Evolutionary conservation across 208 protist species (phyloP).

Genomic region (Kentomonas sorsogonicus): DNA sequence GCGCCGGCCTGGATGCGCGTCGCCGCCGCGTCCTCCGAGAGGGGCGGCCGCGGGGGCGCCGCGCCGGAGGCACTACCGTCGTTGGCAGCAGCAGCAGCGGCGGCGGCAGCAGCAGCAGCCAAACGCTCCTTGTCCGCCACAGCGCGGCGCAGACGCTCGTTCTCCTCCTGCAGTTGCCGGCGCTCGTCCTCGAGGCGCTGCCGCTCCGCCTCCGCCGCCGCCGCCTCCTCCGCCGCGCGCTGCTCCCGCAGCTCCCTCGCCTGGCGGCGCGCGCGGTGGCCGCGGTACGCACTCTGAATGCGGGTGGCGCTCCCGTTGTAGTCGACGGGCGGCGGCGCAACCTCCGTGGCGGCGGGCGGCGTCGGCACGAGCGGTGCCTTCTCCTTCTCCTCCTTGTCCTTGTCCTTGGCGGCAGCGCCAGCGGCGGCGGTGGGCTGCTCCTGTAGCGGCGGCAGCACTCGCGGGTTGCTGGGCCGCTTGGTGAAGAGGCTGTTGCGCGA

Average conservation of each 20-base stretch:
- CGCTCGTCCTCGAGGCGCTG: too few species aligned
- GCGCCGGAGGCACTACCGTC: too few species aligned
- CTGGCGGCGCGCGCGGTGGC: constrained; percentile 22
- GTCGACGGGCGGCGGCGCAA: constrained; percentile 21
- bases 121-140: too few species aligned
- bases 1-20: constrained; percentile 57
- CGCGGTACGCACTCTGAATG: constrained; percentile 48
- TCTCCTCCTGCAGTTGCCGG: not conserved
- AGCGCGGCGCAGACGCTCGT: not conserved
- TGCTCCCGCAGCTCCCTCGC: too few species aligned
- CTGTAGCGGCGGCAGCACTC: not conserved
- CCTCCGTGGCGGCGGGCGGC: constrained; percentile 19
- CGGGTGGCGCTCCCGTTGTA: constrained; percentile 35
- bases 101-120: too few species aligned
- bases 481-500: not conserved
- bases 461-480: not conserved
- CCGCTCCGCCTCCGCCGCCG: too few species aligned
- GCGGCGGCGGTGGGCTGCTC: not conserved
- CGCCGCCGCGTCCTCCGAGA: constrained; percentile 37
- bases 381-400: not conserved
- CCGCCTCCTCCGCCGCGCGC: too few species aligned
- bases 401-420: not conserved
- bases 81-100: too few species aligned
- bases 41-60: constrained; percentile 14
- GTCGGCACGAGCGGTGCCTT: constrained; percentile 5